A percentile compares a stretch with the other conserved stretches of the same genome.
These are phyloP conservation scores for Stephania cephalantha DNA, from an alignment of 164 flowering plant genomes.

Conservation along the genomic window DNA sequence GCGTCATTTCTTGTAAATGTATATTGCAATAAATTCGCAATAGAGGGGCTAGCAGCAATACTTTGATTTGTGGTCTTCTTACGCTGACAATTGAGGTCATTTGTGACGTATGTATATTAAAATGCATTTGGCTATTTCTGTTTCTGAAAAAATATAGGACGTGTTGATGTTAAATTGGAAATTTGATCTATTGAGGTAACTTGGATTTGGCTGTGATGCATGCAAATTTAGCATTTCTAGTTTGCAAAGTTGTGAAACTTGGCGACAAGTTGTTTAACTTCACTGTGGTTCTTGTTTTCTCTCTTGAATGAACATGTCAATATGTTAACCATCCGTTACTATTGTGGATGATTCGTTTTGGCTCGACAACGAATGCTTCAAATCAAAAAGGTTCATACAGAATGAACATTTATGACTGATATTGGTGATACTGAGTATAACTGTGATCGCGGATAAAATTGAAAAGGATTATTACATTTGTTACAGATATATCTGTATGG, in stretches of 20 bases:
- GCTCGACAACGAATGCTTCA: background rate
- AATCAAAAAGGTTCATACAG: background rate
- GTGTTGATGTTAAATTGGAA: background rate
- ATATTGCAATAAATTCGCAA: no score
- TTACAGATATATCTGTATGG: conserved; percentile 75
- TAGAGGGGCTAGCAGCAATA: no score
- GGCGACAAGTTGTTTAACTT: background rate
- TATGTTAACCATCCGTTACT: background rate
- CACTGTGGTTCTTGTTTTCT: background rate
- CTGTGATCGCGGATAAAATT: background rate
- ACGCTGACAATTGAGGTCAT: no score
- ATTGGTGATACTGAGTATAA: background rate
- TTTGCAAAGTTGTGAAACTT: background rate
- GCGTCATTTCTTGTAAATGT: no score
- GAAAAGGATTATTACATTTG: background rate
- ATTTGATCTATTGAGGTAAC: background rate
- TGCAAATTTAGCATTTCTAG: background rate
- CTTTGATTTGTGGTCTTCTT: no score
- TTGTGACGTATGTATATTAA: background rate
- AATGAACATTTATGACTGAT: background rate
- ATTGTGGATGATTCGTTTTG: background rate
- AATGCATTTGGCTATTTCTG: background rate
- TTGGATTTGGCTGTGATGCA: background rate
- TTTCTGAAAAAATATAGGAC: background rate
- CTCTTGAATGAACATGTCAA: background rate